Evolutionary conservation across 2,329 filamentous ascomycete genomes (phyloP).

Genomic region (Colletotrichum scovillei): DNA sequence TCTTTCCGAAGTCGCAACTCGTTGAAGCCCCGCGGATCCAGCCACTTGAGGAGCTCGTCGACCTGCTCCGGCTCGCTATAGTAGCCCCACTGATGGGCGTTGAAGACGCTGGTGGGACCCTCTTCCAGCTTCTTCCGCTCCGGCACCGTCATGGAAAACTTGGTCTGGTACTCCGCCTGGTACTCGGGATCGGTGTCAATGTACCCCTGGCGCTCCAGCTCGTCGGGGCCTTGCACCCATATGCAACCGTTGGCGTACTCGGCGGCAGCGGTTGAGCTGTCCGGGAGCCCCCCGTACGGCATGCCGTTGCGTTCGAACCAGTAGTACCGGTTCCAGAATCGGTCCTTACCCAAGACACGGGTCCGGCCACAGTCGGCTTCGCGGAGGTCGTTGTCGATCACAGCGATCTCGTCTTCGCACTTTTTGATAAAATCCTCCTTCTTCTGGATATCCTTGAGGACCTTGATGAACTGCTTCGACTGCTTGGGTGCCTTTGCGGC

Average conservation of each 20-base stretch:
- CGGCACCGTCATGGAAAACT: constrained; percentile 84
- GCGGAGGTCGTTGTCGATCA: constrained; percentile 90
- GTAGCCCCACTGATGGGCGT: constrained; percentile 89
- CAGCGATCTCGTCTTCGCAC: constrained; percentile 86
- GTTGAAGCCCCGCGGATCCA: constrained; percentile 87
- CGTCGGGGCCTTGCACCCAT: constrained; percentile 96
- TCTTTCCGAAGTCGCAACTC: constrained; percentile 92
- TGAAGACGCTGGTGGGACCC: constrained; percentile 80
- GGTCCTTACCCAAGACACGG: constrained; percentile 88
- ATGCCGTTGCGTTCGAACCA: constrained; percentile 99
- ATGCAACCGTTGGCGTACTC: constrained; percentile 94
- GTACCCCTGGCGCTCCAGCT: constrained; percentile 86
- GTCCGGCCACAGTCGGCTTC: constrained; percentile 95
- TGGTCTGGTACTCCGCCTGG: constrained; percentile 79
- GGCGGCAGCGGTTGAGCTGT: constrained; percentile 87
- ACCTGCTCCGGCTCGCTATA: constrained; percentile 84
- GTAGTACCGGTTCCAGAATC: constrained; percentile 98
- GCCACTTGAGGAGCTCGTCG: constrained; percentile 85
- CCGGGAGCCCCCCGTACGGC: constrained; percentile 90
- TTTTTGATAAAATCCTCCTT: constrained; percentile 83
- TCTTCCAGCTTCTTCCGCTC: constrained; percentile 90
- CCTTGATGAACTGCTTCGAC: constrained; percentile 87
- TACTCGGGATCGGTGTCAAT: constrained; percentile 80
- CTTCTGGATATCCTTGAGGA: constrained; percentile 89
- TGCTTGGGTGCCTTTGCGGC: constrained; percentile 77